Base-by-base conservation (phyloP, 2,329 filamentous ascomycete species). In the Tolypocladium sp. region DNA sequence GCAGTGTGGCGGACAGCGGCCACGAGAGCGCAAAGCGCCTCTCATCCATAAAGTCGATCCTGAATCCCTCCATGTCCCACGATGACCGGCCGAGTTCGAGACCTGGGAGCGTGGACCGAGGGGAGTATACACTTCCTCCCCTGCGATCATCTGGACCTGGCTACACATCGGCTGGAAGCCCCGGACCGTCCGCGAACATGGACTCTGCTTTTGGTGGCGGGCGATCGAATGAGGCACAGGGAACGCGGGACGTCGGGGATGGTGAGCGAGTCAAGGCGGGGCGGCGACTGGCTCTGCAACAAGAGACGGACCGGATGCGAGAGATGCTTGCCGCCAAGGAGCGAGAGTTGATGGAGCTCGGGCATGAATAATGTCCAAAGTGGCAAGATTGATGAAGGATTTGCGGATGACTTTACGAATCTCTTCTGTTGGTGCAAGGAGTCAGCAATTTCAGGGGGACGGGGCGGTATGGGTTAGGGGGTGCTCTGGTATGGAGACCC, bases 261-360 rank as follows among this genome's bases (percentile, higher is more conserved):
- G 73, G 71, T n/a, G 82, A 83, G 37, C 76, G 76, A 17, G 68
- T 77, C 9, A 87, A 82, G 65, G 79, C 81, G 4, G 87, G 89
- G 63, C 81, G 85, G 58, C 80, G 88, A 55, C 83, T 82, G 10
- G 82, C 85, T 55, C 74, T 95, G 55, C 82, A 87, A 69, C 79
- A 85, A 30, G 90, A 95, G 70, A 86, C 89, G 0, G 89, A 92
- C 67, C 79, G 80, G 57, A 94, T 94, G 85, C 82, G 89, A 42
- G 84, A 87, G 70, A 78, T 88, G 71, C 77, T 92, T 37, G 80
- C 85, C 12, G 87, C 84, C 15, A 92, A 92, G 68, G 89, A 92
- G 72, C 79, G 85, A 54, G 89, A 92, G 67, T 75, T 92, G 22
- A 70, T 72, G 65, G 73, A 73, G 55, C 63, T 74, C 55, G 69